A percentile compares a stretch with the other conserved stretches of the same genome.
Conservation (phyloP, 2,329 filamentous ascomycete species). For the Talaromyces sp. region DNA sequence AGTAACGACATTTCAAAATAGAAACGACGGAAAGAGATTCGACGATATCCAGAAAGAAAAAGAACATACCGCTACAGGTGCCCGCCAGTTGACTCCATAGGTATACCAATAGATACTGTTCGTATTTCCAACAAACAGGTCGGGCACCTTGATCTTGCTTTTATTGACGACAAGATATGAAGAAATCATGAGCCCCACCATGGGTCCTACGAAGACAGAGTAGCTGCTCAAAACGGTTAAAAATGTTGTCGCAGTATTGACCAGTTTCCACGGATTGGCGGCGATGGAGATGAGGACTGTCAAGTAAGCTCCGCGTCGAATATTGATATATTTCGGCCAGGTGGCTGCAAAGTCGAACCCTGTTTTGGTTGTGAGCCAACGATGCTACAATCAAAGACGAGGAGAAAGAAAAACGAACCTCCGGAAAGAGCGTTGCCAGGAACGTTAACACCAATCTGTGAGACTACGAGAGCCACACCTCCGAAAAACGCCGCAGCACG, state of each 20-base stretch:
- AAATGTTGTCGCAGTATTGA: constrained; percentile 22
- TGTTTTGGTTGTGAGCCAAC: neutral
- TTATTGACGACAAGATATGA: constrained; percentile 43
- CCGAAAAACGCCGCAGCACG: constrained; percentile 23
- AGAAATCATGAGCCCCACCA: constrained; percentile 42
- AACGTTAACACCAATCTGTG: constrained; percentile 26
- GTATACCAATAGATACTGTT: constrained; percentile 24
- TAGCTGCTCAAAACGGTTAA: constrained; percentile 23
- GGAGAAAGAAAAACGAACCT: constrained; percentile 2
- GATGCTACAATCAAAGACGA: neutral
- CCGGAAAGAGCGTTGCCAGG: constrained; percentile 23
- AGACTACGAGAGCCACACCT: constrained; percentile 22
- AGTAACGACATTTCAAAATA: constrained; percentile 27
- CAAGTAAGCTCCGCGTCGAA: constrained; percentile 50
- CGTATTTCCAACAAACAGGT: constrained; percentile 38
- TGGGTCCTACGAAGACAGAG: constrained; percentile 46
- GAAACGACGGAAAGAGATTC: too few relatives aligned
- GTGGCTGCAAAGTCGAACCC: constrained; percentile 54
- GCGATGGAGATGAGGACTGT: constrained; percentile 32
- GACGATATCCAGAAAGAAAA: neutral
- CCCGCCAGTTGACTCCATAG: constrained; percentile 23
- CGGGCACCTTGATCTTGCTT: constrained; percentile 37
- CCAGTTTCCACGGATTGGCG: constrained; percentile 23
- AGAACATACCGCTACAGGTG: constrained; percentile 25
- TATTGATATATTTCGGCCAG: constrained; percentile 52